Conservation (phyloP, 352 stramenopile species). For the Globisporangium irregulare region DNA sequence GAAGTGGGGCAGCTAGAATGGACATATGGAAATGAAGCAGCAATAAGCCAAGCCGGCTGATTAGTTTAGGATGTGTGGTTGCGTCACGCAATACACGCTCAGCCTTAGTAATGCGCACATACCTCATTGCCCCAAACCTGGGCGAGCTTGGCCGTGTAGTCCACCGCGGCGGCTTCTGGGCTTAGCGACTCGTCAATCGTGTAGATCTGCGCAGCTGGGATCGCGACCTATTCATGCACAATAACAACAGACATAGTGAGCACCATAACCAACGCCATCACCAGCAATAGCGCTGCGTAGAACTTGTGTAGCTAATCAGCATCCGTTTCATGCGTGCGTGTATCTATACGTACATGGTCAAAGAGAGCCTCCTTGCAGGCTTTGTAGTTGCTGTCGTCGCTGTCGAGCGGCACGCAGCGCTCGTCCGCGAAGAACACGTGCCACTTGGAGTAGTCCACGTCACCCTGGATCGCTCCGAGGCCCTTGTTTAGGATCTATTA, state of each 20-base stretch:
- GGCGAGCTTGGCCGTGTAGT: conserved; percentile 75
- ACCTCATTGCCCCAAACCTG: conserved; percentile 65
- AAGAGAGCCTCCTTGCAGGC: conserved; percentile 91
- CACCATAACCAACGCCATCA: not conserved
- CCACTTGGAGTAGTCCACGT: conserved; percentile 94
- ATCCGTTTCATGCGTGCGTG: not conserved
- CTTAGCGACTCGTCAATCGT: conserved; percentile 85
- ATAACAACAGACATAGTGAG: not conserved
- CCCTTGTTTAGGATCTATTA: conserved; percentile 80
- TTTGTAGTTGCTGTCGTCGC: conserved; percentile 96
- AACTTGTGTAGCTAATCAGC: not conserved
- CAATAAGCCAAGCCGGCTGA: not conserved
- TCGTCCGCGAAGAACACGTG: conserved; percentile 98
- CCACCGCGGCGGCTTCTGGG: conserved; percentile 54
- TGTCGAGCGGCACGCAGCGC: conserved; percentile 90
- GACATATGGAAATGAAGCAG: not conserved
- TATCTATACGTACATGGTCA: conserved; percentile 46
- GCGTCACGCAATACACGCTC: not conserved
- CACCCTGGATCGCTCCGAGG: conserved; percentile 64
- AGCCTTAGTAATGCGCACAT: not conserved
- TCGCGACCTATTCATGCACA: conserved; percentile 39
- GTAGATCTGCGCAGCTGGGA: conserved; percentile 87
- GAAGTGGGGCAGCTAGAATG: conserved; percentile 78
- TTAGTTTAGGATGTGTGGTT: not conserved
- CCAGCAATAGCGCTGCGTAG: not conserved